phyloP scores from a whole-genome alignment of 2,329 filamentous ascomycete species.

The Colletotrichum sp. region DNA sequence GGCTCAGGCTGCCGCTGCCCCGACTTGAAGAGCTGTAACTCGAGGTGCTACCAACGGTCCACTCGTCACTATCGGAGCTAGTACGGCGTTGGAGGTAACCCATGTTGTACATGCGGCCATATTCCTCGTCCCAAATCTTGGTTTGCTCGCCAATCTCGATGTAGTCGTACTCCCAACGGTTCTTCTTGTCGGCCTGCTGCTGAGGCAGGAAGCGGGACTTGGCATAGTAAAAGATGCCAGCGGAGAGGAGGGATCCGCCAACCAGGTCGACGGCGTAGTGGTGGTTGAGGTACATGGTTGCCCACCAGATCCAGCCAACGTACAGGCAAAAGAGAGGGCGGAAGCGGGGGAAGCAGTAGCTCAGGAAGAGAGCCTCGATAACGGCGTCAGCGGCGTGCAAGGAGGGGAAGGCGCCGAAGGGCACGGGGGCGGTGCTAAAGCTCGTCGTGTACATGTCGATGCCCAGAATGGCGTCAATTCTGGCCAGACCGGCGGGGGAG shows the following conservation, averaged over 20 bases:
- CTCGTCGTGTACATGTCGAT: slow-evolving; percentile 92
- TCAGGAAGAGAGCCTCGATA: slow-evolving; percentile 90
- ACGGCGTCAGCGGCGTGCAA: slow-evolving; percentile 90
- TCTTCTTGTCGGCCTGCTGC: slow-evolving; percentile 82
- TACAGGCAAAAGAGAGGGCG: slow-evolving; percentile 83
- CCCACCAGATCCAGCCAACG: slow-evolving; percentile 95
- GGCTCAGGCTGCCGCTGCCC: slow-evolving; percentile 45
- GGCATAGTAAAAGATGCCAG: slow-evolving; percentile 80
- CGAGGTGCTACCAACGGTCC: slow-evolving; percentile 86
- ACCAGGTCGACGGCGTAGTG: slow-evolving; percentile 96
- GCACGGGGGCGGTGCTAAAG: slow-evolving; percentile 88
- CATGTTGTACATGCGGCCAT: slow-evolving; percentile 51
- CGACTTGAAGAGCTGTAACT: slow-evolving; percentile 57
- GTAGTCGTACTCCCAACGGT: slow-evolving; percentile 95
- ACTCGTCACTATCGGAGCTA: slow-evolving; percentile 77
- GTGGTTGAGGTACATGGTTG: slow-evolving; percentile 97
- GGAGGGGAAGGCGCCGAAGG: slow-evolving; percentile 94
- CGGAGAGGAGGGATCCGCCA: slow-evolving; percentile 79
- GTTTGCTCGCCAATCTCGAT: slow-evolving; percentile 78
- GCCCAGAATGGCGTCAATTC: slow-evolving; percentile 88
- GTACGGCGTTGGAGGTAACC: slow-evolving; percentile 47
- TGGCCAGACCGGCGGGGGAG: slow-evolving; percentile 85
- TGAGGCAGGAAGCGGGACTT: slow-evolving; percentile 82
- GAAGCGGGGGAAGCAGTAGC: slow-evolving; percentile 85
- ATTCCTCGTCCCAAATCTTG: slow-evolving; percentile 49